phyloP scores from a whole-genome alignment of 495 filamentous ascomycete genomes.

The Xylaria nigripes region DNA sequence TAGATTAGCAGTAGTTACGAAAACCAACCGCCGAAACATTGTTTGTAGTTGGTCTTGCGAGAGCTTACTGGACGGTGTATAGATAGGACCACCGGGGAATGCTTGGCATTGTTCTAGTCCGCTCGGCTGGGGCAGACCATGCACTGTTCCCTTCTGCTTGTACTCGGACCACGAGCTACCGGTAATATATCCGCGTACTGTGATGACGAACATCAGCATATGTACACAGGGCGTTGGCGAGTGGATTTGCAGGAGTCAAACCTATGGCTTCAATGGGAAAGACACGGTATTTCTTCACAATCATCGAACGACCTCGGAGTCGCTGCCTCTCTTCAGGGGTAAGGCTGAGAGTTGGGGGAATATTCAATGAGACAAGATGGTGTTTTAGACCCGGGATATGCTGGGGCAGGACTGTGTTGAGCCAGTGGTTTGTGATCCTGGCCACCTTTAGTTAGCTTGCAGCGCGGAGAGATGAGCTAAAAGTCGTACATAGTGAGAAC shows the following conservation, averaged over 20 bases:
- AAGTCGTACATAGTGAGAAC: conserved; percentile 57
- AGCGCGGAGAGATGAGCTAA: neutral
- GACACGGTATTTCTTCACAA: conserved; percentile 66
- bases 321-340: conserved; percentile 35
- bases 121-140: conserved; percentile 59
- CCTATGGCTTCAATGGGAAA: conserved; percentile 74
- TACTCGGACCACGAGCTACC: conserved; percentile 84
- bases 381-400: conserved; percentile 60
- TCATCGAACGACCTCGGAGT: conserved; percentile 69
- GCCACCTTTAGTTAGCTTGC: neutral
- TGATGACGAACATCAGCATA: conserved; percentile 31
- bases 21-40: neutral
- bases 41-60: neutral
- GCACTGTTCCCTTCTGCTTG: conserved; percentile 64
- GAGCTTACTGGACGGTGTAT: conserved; percentile 43
- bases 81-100: conserved; percentile 65
- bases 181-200: conserved; percentile 86
- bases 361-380: conserved; percentile 65
- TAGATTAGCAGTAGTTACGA: neutral
- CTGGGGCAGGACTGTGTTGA: conserved; percentile 53
- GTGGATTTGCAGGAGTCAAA: neutral
- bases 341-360: conserved; percentile 49
- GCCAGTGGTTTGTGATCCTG: conserved; percentile 75
- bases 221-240: neutral
- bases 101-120: conserved; percentile 65